Evolutionary conservation across 148 eudicot genomes (phyloP).

Genomic region (Pharnaceum exiguum): DNA sequence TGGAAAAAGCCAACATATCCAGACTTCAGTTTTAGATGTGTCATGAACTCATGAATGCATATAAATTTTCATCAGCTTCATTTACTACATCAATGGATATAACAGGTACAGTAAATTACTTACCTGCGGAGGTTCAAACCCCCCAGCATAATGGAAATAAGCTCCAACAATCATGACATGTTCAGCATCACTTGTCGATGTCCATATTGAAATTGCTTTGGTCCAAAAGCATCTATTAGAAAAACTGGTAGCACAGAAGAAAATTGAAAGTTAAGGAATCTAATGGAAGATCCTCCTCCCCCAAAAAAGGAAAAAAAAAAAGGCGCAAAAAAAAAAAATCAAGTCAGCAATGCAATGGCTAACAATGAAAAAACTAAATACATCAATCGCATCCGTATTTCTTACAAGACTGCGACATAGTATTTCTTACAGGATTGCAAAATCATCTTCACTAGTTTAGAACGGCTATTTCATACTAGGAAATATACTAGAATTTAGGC

Average conservation of each 20-base stretch:
- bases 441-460: no score
- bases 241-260: conserved; percentile 43
- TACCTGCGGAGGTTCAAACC: conserved; percentile 98
- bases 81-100: not conserved
- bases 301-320: not conserved
- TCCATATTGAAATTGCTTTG: conserved; percentile 98
- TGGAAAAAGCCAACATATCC: no score
- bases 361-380: no score
- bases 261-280: conserved; percentile 3
- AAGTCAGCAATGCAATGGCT: not conserved
- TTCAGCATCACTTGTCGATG: conserved; percentile 88
- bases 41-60: not conserved
- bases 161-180: conserved; percentile 92
- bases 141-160: conserved; percentile 94
- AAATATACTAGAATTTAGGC: no score
- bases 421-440: not conserved
- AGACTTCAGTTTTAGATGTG: no score
- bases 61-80: not conserved
- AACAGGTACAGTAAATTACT: not conserved
- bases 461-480: no score
- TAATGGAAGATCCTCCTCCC: not conserved
- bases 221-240: conserved; percentile 96
- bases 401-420: not conserved
- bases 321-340: not conserved
- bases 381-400: no score